Evolutionary conservation across 129 eudicot species (phyloP), one percentile per base, ranked within the genome.

Genomic region (Rutidosis leptorrhynchoides): DNA sequence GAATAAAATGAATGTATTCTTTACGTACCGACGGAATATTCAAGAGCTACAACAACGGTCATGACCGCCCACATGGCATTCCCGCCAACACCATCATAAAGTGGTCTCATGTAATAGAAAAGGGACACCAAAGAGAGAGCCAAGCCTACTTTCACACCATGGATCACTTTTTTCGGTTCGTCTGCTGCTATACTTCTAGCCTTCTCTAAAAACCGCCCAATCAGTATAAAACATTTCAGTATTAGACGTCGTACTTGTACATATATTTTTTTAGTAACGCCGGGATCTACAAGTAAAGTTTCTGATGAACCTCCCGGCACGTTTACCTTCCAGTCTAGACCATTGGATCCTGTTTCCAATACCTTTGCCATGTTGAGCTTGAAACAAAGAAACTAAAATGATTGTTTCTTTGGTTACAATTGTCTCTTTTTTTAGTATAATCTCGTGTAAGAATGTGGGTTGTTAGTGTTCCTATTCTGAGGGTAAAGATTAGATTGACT

Each of bases 51-150:
- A 3, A 93, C 99, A 62, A 93, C 96, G 3, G 99, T 93, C 95
- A 93, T 88, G 64, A 93, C 81, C 3, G 95, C 98, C 98, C 98
- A 93, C 92, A 89, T 93, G 72, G 96, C 89, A 70, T 85, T 89
- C 25, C 95, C 92, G 15, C 96, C 98, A 19, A 88, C 84, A 10
- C 96, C 85, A 25, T 88, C 79, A 71, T 93, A 88, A 24, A 93
- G 83, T 15, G 98, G 95, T 71, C 84, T 84, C 92, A 89, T 82
- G 88, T 88, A 93, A 59, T 93, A 93, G 26, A 93, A 93, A 27
- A 89, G 62, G 2, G 98, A 93, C 22, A 93, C 96, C 10, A 93
- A 64, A 20, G 87, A 83, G 30, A 93, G 92, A 48, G 95, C 96
- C 69, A 83, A 42, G 29, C 95, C 95, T 45, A 84, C 96, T 84